Base-by-base conservation (phyloP, 306 rosid genomes). In the Purshia tridentata region DNA sequence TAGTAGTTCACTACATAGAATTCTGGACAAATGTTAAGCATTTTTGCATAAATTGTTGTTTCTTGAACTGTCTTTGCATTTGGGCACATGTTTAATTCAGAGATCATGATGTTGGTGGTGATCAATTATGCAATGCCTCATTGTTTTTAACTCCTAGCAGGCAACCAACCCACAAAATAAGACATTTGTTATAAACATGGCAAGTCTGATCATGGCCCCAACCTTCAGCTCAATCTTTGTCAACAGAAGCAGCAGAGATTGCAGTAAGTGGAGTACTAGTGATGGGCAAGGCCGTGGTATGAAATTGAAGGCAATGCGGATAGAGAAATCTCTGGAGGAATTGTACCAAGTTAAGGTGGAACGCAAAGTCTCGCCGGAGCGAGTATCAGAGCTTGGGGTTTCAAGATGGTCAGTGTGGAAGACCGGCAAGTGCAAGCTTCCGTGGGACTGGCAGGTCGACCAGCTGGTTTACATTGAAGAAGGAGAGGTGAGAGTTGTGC, bases 391-490 rank as follows among this genome's bases (percentile, higher is more conserved):
- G 78, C 98, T 93, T 4, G 96, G 92, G 39, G 91, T 93, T 64
- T 88, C 96, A 6, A 81, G 60, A 72, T 93, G 97, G 97, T 91
- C 97, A 8, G 73, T 82, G 76, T 93, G 98, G 98, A 93, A 93
- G 85, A 93, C 94, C 0, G 88, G 92, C 1, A 91, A 91, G 83
- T 75, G 89, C 80, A 79, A 40, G 75, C 45, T 93, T 59, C 97
- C 98, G 0, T 89, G 98, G 97, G 98, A 93, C 60, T 93, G 96
- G 98, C 98, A 91, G 77, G 94, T 81, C 67, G 97, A 91, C 73
- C 98, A 89, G 76, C 65, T 93, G 73, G 92, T 93, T 52, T 91
- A 91, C 86, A 83, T 91, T 46, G 97, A 93, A 86, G 96, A 91
- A 85, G 96, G 98, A 56, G 97, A 91, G 75, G 98, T 93, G 62